Evolutionary conservation across 75 land plant genomes (phyloP).

Genomic region (Cryptomeria japonica): DNA sequence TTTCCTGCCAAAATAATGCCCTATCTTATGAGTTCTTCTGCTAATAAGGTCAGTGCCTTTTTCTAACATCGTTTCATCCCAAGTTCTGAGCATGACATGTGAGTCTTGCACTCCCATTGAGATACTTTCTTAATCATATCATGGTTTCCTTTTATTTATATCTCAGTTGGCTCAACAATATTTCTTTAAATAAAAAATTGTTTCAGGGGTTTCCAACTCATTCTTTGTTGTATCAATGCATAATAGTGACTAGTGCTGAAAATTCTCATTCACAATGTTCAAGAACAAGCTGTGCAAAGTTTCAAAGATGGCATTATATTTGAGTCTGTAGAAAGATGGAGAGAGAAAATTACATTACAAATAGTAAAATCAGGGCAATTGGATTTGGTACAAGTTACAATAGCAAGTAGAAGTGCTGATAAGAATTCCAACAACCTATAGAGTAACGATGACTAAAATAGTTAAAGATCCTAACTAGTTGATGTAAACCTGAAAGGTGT

Average conservation of each 20-base stretch:
- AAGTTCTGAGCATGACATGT: not conserved
- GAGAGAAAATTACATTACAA: not conserved
- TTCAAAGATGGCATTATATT: not conserved
- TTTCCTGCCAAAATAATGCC: not conserved
- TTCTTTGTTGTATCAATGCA: not conserved
- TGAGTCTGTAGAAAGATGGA: not conserved
- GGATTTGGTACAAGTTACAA: not conserved
- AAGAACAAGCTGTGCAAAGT: not conserved
- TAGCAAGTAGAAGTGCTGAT: not conserved
- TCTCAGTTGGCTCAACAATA: not conserved
- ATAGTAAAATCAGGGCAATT: not conserved
- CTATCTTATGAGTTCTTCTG: constrained; percentile 1
- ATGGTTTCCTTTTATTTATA: not conserved
- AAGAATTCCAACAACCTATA: not conserved
- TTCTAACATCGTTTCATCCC: not conserved
- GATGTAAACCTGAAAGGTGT: not conserved
- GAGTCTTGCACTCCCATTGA: not conserved
- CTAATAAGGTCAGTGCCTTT: not conserved
- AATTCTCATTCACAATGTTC: not conserved
- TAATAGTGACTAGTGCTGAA: not conserved
- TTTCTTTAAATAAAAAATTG: not conserved
- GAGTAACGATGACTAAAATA: not conserved
- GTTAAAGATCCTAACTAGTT: not conserved
- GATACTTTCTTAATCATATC: not conserved
- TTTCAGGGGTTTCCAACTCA: not conserved